Evolutionary conservation across 1,284 basidiomycete species (phyloP), one percentile per base, ranked within the genome.

Genomic region (Laetiporus sulphureus): DNA sequence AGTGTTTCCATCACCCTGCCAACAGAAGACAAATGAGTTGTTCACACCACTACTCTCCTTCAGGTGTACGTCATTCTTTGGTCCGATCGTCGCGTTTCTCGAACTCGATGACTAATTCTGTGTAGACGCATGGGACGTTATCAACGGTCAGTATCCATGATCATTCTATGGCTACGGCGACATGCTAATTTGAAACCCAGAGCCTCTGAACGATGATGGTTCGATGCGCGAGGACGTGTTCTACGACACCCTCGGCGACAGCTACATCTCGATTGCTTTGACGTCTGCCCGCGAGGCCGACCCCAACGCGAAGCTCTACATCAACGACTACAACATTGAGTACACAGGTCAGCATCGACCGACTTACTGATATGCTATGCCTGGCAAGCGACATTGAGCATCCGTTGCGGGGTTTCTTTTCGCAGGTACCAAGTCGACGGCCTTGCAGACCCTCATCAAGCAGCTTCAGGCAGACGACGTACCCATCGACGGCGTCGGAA

Each of bases 181-280:
- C 19, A 7, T 23, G 5, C 23, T 13, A 8, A 2, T 35, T 8
- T 27, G 25, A 18, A 19, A 39, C 7, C 18, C 29, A 61, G 63
- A 80, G 51, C 69, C 74, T 2, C 70, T 79, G 58, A 76, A 77
- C 49, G 77, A 79, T 16, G 71, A 79, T 49, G 77, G 77, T 6
- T 74, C 71, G 3, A 71, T 65, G 54, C 65, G 73, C 32, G 42
- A 48, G 18, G 62, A 64, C 37, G 65, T 74, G 15, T 76, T 73
- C 61, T 68, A 64, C 58, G 64, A 66, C 48, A 68, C 67, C 4
- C 65, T 72, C 6, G 68, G 69, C 11, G 57, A 61, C 6, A 48
- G 52, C 19, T 76, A 68, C 55, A 64, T 75, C 41, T 48, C 57
- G 19, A 64, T 65, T 31, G 73, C 72, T 4, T 61, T 76, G 30